Evolutionary conservation across 306 rosid genomes (phyloP).

Genomic region (Ormosia semicastrata): DNA sequence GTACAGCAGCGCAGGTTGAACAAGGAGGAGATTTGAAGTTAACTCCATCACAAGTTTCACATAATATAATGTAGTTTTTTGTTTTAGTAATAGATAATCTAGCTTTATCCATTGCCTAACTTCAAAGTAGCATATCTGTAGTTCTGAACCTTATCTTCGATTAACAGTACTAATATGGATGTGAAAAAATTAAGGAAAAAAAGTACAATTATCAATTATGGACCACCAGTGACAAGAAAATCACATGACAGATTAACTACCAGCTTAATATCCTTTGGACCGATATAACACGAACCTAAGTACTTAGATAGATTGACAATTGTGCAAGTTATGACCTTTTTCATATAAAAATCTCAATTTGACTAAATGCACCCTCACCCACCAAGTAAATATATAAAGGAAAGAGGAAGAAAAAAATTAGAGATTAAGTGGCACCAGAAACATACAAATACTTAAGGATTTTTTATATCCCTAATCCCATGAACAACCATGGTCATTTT

Average conservation of each 20-base stretch:
- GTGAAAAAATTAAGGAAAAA: background rate
- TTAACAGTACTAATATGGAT: background rate
- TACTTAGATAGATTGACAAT: slow-evolving; percentile 14
- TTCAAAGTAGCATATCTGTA: slow-evolving; percentile 7
- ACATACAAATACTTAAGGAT: background rate
- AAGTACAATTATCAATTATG: background rate
- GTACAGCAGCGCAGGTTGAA: background rate
- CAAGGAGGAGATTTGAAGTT: slow-evolving; percentile 11
- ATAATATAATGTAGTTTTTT: background rate
- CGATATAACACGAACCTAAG: slow-evolving; percentile 2
- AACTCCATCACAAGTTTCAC: slow-evolving; percentile 30
- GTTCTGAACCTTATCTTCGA: background rate
- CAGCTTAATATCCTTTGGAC: background rate
- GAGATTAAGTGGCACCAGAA: background rate
- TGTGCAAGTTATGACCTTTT: background rate
- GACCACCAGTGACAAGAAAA: background rate
- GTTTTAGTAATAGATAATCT: slow-evolving; percentile 5
- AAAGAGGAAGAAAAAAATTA: background rate
- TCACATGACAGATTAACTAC: background rate
- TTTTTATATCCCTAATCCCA: slow-evolving; percentile 7
- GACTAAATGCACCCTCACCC: background rate
- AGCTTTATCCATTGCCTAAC: slow-evolving; percentile 24
- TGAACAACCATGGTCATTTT: background rate
- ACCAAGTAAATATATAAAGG: background rate
- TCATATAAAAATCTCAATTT: background rate